Percentiles rank a stretch among this genome's conserved stretches.
phyloP scores from a whole-genome alignment of 768 basidiomycete species.

The Coprinellus micaceus region DNA sequence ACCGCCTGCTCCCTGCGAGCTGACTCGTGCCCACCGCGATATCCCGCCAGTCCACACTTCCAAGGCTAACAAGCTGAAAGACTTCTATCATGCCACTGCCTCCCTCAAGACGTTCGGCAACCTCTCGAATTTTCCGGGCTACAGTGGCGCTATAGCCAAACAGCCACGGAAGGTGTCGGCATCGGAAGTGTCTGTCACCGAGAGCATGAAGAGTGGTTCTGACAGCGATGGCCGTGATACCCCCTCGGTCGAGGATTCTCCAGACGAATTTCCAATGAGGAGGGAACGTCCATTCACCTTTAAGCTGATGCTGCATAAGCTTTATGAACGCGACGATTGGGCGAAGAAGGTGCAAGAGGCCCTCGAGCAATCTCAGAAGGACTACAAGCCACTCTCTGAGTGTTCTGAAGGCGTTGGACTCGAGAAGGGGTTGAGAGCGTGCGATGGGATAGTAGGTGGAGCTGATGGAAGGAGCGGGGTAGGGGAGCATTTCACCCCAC shows the following conservation, averaged over 20 bases:
- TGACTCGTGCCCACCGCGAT: too few species aligned
- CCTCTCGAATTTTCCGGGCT: too few species aligned
- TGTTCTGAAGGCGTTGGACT: conserved; percentile 13
- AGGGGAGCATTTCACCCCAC: too few species aligned
- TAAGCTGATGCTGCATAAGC: conserved; percentile 63
- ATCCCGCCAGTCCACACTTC: not conserved
- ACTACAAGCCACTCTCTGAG: conserved; percentile 55
- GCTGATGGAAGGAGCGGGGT: conserved; percentile 15
- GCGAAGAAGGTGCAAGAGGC: conserved; percentile 49
- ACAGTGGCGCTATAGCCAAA: conserved; percentile 16
- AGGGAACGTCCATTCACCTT: conserved; percentile 56
- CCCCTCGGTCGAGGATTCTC: too few species aligned
- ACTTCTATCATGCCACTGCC: not conserved
- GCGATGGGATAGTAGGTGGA: not conserved
- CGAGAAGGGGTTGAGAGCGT: too few species aligned
- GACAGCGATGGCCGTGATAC: too few species aligned
- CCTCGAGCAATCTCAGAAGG: conserved; percentile 48
- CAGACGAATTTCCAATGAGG: conserved; percentile 40
- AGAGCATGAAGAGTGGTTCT: too few species aligned
- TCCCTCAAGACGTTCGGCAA: not conserved
- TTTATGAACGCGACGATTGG: conserved; percentile 62
- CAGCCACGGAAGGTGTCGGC: too few species aligned
- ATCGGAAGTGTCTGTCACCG: too few species aligned
- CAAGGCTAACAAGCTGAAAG: not conserved
- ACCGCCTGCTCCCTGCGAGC: too few species aligned